Percentiles rank a stretch among this genome's conserved stretches.
These are phyloP conservation scores for Wallacemonas sp. DNA, from an alignment of 208 protist species.

Conservation along the genomic window DNA sequence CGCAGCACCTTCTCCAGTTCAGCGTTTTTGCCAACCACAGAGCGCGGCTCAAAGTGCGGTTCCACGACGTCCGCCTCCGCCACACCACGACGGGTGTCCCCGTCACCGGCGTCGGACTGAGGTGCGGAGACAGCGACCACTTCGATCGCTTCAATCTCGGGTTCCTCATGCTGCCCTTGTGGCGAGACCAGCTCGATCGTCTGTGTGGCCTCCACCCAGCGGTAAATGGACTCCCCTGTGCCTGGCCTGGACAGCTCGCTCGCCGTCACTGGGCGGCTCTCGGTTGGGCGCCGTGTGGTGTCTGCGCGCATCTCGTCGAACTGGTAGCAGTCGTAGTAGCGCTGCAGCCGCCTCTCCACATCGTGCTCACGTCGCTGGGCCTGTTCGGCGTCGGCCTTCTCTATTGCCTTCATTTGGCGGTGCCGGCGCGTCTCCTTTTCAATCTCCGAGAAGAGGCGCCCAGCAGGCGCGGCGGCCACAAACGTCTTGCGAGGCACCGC, in stretches of 20 bases:
- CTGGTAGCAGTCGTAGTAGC: constrained; percentile 24
- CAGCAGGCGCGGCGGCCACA: constrained; percentile 52
- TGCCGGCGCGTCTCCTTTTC: constrained; percentile 53
- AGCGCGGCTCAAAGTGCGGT: constrained; percentile 8
- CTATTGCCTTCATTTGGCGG: constrained; percentile 15
- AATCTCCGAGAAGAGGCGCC: constrained; percentile 83
- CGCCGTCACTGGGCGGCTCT: not conserved
- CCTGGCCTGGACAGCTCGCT: not conserved
- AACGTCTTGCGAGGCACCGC: constrained; percentile 47
- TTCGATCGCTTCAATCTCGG: constrained; percentile 61
- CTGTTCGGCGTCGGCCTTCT: constrained; percentile 16
- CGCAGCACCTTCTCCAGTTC: constrained; percentile 54
- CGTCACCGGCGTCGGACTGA: not conserved
- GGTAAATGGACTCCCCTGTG: constrained; percentile 14
- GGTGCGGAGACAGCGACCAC: constrained; percentile 23
- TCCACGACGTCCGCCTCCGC: not conserved
- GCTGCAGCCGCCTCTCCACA: constrained; percentile 13
- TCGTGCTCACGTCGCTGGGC: constrained; percentile 8
- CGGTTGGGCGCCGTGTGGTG: not conserved
- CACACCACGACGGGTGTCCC: not conserved
- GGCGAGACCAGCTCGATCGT: not conserved
- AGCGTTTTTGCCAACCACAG: constrained; percentile 38
- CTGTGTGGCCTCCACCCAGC: constrained; percentile 12
- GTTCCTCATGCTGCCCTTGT: constrained; percentile 19
- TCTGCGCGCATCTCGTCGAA: constrained; percentile 3